These are phyloP conservation scores for Paradendryphiella salina DNA, from an alignment of 2,329 filamentous ascomycete genomes.

Conservation along the genomic window DNA sequence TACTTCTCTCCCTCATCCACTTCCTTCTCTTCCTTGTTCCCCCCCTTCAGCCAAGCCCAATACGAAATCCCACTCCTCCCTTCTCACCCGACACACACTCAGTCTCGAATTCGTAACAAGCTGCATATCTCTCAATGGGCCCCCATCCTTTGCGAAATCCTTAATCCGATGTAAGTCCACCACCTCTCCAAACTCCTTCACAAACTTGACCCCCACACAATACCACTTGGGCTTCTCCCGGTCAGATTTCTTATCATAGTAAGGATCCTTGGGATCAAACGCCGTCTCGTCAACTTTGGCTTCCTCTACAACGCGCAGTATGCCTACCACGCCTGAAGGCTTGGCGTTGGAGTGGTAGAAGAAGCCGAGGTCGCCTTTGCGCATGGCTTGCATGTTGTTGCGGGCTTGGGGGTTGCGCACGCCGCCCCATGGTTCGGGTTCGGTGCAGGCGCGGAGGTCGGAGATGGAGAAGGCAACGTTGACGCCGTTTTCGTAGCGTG, in stretches of 20 bases:
- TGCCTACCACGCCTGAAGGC: conserved; percentile 80
- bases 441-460: conserved; percentile 71
- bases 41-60: conserved; percentile 52
- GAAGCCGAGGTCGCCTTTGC: conserved; percentile 86
- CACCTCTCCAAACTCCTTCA: conserved; percentile 74
- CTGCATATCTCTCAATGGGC: conserved; percentile 73
- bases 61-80: conserved; percentile 67
- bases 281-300: conserved; percentile 78
- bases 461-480: conserved; percentile 96
- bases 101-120: conserved; percentile 79
- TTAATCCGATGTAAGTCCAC: conserved; percentile 74
- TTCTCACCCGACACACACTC: conserved; percentile 73
- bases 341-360: conserved; percentile 98
- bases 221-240: conserved; percentile 77
- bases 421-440: conserved; percentile 88
- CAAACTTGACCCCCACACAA: conserved; percentile 85
- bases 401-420: conserved; percentile 63
- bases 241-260: conserved; percentile 79
- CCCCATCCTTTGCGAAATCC: conserved; percentile 58
- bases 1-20: background rate
- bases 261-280: conserved; percentile 72
- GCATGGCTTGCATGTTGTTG: conserved; percentile 92
- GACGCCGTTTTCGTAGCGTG: conserved; percentile 79
- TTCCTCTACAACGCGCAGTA: conserved; percentile 87
- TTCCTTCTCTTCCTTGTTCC: conserved; percentile 1